Evolutionary conservation across 2,329 filamentous ascomycete genomes (phyloP), one percentile per base, ranked within the genome.

Genomic region (Trichoderma gracile): DNA sequence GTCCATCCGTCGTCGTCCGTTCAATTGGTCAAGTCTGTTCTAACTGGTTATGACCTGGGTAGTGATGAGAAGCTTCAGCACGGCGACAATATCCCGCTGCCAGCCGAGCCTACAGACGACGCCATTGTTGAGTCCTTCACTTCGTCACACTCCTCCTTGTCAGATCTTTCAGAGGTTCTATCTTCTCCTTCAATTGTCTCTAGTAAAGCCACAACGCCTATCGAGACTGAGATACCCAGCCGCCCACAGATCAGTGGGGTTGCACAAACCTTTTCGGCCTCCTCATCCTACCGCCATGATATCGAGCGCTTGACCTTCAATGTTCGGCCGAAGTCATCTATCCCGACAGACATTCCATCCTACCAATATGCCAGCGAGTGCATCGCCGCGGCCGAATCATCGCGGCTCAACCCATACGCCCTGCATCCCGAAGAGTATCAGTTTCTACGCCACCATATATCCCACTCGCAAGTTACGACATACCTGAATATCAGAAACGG

Each of bases 401-500:
- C 92, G 46, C 85, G 95, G 64, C 82, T 99, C 1, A 94, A 94
- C 69, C 94, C 95, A 0, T 98, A 95, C 76, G 88, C 90, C 12
- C 79, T 99, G 45, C 93, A 98, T 76, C 84, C 86, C 27, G 89
- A 91, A 67, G 95, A 99, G 76, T 93, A 97, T 73, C 80, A 84
- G 65, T 82, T 97, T 66, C 79, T 99, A 46, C 86, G 91, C 67
- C 84, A 91, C 67, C 89, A 96, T 71, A 87, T 99, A 70, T 96
- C 90, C 73, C 89, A 92, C 71, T 84, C 89, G 38, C 95, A 99
- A 77, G 92, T 97, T 69, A 97, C 94, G 3, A 91, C 92, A 14
- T 99, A 99, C 77, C 81, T 99, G 61, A 98, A 98, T 75, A 95
- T 99, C 67, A 86, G 95, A 70, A 99, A 99, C 75, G 91, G 92